Conservation (phyloP, 768 basidiomycete genomes). For the Lactarius pseudohatsudake region DNA sequence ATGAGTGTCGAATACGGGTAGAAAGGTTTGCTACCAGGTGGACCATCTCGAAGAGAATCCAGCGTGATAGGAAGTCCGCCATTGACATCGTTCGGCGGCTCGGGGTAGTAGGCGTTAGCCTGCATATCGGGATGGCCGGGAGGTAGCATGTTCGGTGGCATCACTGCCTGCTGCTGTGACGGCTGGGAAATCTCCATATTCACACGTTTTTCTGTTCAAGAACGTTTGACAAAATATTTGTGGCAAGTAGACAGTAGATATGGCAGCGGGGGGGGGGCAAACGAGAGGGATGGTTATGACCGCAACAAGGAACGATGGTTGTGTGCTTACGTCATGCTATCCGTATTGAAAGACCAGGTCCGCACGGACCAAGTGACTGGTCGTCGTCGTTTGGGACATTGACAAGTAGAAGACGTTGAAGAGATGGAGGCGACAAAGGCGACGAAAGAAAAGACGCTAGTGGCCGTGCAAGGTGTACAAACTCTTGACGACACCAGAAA, state of each 20-base stretch:
- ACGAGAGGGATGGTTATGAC: constrained; percentile 49
- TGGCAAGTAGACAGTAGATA: constrained; percentile 33
- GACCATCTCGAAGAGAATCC: constrained; percentile 82
- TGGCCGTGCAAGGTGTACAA: constrained; percentile 60
- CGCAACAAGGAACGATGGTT: constrained; percentile 23
- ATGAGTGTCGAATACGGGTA: constrained; percentile 91
- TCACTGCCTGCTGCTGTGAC: constrained; percentile 48
- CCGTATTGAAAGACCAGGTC: constrained; percentile 40
- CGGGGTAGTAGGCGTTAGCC: constrained; percentile 63
- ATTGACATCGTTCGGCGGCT: constrained; percentile 73
- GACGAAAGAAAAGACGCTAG: constrained; percentile 42
- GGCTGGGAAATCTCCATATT: constrained; percentile 33
- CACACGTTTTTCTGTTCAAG: not conserved
- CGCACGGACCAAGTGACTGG: constrained; percentile 56
- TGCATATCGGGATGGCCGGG: constrained; percentile 42
- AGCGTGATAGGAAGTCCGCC: constrained; percentile 85
- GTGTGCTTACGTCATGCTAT: constrained; percentile 47
- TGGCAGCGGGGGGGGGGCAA: constrained; percentile 37
- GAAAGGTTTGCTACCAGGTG: constrained; percentile 86
- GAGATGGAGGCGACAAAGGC: constrained; percentile 35
- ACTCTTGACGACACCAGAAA: constrained; percentile 74
- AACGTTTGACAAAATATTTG: not conserved
- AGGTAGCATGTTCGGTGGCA: constrained; percentile 61
- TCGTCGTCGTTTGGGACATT: constrained; percentile 25
- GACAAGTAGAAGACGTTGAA: constrained; percentile 34